A percentile compares a stretch with the other conserved stretches of the same genome.
These are phyloP conservation scores for Chernovozyma aurita DNA, from an alignment of 1,139 yeast genomes.

Conservation along the genomic window DNA sequence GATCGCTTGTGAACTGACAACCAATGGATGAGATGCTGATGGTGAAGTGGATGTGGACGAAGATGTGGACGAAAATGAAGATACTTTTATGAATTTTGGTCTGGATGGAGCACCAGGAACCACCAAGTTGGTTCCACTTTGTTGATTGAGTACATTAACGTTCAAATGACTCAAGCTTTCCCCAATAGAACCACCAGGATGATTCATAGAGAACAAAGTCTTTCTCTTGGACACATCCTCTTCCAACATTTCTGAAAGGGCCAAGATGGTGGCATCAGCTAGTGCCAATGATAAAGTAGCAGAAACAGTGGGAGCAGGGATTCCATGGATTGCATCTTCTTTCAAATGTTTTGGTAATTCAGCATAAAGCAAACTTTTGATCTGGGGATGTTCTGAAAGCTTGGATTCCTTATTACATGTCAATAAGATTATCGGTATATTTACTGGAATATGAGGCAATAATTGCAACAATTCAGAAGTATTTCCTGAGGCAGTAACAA, in stretches of 20 bases:
- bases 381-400: conserved; percentile 40
- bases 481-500: conserved; percentile 79
- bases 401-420: conserved; percentile 55
- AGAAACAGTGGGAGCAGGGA: conserved; percentile 86
- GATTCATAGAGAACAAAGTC: conserved; percentile 60
- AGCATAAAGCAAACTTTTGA: conserved; percentile 54
- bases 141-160: conserved; percentile 14
- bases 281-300: conserved; percentile 73
- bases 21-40: not conserved
- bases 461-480: conserved; percentile 69
- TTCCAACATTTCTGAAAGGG: conserved; percentile 65
- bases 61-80: not conserved
- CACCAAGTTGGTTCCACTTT: not conserved
- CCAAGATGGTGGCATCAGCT: conserved; percentile 75
- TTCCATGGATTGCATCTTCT: conserved; percentile 69
- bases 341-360: conserved; percentile 53
- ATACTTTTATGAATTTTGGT: not conserved
- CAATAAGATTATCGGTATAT: conserved; percentile 55
- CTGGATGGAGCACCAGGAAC: not conserved
- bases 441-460: conserved; percentile 52
- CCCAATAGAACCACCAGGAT: conserved; percentile 92
- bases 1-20: not conserved
- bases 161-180: conserved; percentile 40
- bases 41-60: not conserved
- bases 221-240: conserved; percentile 51